A percentile compares a stretch with the other conserved stretches of the same genome.
Conservation (phyloP, 2,329 filamentous ascomycete species). For the Myriangium duriaei region DNA sequence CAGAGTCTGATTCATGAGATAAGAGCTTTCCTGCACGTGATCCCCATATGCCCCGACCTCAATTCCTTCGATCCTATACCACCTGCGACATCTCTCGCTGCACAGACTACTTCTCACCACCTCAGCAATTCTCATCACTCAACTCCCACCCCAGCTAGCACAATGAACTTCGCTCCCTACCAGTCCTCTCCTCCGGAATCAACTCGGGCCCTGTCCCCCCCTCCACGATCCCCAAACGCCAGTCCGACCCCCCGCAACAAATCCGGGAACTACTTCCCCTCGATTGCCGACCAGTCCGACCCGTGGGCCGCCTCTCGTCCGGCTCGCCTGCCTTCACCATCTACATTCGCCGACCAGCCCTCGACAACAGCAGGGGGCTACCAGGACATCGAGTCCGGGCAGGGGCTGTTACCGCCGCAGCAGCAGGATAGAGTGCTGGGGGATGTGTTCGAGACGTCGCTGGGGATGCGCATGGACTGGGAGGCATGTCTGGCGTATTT, state of each 20-base stretch:
- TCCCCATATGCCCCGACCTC: too few species aligned
- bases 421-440: conserved; percentile 53
- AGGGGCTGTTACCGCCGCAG: conserved; percentile 27
- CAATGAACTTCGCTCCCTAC: conserved; percentile 93
- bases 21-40: too few species aligned
- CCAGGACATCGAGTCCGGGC: conserved; percentile 13
- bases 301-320: conserved; percentile 27
- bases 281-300: conserved; percentile 23
- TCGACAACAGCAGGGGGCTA: conserved; percentile 19
- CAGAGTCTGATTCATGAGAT: too few species aligned
- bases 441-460: conserved; percentile 70
- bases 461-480: conserved; percentile 75
- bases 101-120: too few species aligned
- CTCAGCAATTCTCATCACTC: too few species aligned
- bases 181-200: conserved; percentile 84
- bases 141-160: conserved; percentile 16
- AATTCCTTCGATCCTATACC: not conserved
- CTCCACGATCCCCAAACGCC: conserved; percentile 44
- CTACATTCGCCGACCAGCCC: conserved; percentile 18
- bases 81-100: not conserved
- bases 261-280: conserved; percentile 3
- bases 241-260: conserved; percentile 24
- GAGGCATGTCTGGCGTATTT: conserved; percentile 88
- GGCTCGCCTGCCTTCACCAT: conserved; percentile 28
- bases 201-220: conserved; percentile 66